Evolutionary conservation across 2,329 filamentous ascomycete genomes (phyloP), one percentile per base, ranked within the genome.

Genomic region (Neopestalotiopsis clavispora): DNA sequence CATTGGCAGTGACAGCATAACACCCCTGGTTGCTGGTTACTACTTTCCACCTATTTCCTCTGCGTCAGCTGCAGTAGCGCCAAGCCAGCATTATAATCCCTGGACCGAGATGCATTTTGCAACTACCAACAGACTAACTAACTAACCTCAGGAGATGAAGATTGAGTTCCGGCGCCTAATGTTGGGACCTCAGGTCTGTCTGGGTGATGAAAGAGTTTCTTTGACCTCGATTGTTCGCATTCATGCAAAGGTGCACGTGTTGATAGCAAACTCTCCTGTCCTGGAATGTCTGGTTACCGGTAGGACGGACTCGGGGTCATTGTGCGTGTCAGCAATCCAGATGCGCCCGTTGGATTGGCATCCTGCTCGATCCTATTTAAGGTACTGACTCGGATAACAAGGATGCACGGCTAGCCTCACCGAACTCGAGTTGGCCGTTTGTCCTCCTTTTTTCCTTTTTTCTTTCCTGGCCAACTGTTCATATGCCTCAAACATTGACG

Each of bases 291-390:
- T 52, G 20, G 45, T 38, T 38, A 38, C 34, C 34, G 10, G 45
- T n/a, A 52, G 45, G 45, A 52, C 45, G 20, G 45, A 17, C 17
- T 52, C 45, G 45, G 45, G 20, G n/a, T 52, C 45, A 52, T n/a
- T 52, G 45, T 52, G 45, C 14, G n/a, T 52, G 45, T 52, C 17
- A 52, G 45, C 45, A 52, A 52, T 52, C 45, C 45, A 52, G 45
- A 52, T 17, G 45, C 45, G 45, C 45, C n/a, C n/a, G 45, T 52
- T 52, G 45, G 45, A 52, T 52, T 52, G 45, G 45, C 14, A 52
- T 52, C 45, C 45, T 52, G 45, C n/a, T 52, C 45, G n/a, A 52
- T 52, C 45, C 45, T 52, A 52, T 52, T 52, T 52, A 52, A 52
- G 45, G 45, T 52, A 52, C 45, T 52, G 45, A 52, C 45, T 52